These are phyloP conservation scores for Ramichloridium luteum DNA, from an alignment of 2,329 filamentous ascomycete genomes.

Conservation along the genomic window DNA sequence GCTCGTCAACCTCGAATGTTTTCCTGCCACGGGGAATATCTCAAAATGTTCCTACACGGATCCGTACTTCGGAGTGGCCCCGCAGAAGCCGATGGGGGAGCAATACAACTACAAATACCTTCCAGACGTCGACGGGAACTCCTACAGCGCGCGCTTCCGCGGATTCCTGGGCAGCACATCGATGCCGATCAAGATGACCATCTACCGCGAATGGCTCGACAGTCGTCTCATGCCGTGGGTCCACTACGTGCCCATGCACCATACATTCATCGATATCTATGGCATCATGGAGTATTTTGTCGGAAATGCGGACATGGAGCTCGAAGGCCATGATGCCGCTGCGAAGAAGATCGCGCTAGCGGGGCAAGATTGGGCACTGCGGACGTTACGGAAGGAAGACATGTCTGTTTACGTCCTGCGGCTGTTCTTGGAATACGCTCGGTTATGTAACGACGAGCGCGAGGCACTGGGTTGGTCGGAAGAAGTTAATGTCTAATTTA, in stretches of 20 bases:
- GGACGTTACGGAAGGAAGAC: slow-evolving; percentile 56
- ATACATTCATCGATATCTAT: slow-evolving; percentile 18
- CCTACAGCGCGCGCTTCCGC: slow-evolving; percentile 27
- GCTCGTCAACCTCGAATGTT: slow-evolving; percentile 32
- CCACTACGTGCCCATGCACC: slow-evolving; percentile 26
- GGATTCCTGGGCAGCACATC: slow-evolving; percentile 17
- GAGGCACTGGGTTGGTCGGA: slow-evolving; percentile 29
- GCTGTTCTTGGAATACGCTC: slow-evolving; percentile 37
- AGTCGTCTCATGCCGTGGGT: slow-evolving; percentile 25
- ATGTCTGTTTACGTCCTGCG: slow-evolving; percentile 61
- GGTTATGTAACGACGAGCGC: slow-evolving; percentile 31
- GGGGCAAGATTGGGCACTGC: slow-evolving; percentile 57
- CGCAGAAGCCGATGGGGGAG: slow-evolving; percentile 25
- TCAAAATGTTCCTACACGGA: slow-evolving; percentile 36
- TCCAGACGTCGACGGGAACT: slow-evolving; percentile 61
- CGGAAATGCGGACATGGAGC: slow-evolving; percentile 29
- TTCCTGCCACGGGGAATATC: slow-evolving; percentile 25
- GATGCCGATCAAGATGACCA: slow-evolving; percentile 24
- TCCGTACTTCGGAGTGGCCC: slow-evolving; percentile 26
- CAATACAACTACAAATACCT: slow-evolving; percentile 50
- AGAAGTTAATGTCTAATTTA: too few species aligned
- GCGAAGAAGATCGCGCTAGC: slow-evolving; percentile 14
- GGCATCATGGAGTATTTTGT: slow-evolving; percentile 39
- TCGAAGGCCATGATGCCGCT: slow-evolving; percentile 19
- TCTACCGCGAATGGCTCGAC: slow-evolving; percentile 29